A percentile compares a stretch with the other conserved stretches of the same genome.
Conservation (phyloP, 768 basidiomycete species). For the Lactarius hatsudake region DNA sequence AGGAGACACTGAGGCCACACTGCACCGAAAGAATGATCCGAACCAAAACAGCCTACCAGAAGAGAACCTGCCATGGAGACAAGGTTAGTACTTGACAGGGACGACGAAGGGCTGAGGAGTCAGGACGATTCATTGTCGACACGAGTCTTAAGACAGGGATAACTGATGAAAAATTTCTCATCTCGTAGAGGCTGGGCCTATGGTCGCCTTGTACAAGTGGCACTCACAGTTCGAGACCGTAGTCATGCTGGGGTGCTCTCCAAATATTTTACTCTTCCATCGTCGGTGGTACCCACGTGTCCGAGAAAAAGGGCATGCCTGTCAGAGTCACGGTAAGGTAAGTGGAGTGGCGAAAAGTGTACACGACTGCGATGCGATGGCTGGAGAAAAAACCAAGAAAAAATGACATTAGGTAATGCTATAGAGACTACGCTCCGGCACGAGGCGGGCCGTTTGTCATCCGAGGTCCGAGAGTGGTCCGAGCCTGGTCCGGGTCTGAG, state of each 20-base stretch:
- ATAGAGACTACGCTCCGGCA: not conserved
- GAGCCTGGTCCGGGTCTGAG: no score
- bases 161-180: conserved; percentile 24
- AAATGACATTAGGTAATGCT: not conserved
- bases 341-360: no score
- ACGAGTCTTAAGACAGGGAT: conserved; percentile 27
- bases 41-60: not conserved
- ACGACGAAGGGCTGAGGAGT: not conserved
- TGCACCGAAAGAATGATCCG: not conserved
- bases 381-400: not conserved
- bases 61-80: conserved; percentile 1
- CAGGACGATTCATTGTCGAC: conserved; percentile 18
- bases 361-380: no score
- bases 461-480: no score
- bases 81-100: not conserved
- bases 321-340: no score
- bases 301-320: no score
- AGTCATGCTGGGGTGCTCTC: not conserved
- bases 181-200: conserved; percentile 1
- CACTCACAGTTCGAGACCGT: conserved; percentile 6
- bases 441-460: not conserved
- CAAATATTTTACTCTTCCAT: not conserved
- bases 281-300: no score
- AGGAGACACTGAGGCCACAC: not conserved
- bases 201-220: not conserved